phyloP scores from a whole-genome alignment of 352 stramenopile species.

The Phytopythium chamaehyphon region DNA sequence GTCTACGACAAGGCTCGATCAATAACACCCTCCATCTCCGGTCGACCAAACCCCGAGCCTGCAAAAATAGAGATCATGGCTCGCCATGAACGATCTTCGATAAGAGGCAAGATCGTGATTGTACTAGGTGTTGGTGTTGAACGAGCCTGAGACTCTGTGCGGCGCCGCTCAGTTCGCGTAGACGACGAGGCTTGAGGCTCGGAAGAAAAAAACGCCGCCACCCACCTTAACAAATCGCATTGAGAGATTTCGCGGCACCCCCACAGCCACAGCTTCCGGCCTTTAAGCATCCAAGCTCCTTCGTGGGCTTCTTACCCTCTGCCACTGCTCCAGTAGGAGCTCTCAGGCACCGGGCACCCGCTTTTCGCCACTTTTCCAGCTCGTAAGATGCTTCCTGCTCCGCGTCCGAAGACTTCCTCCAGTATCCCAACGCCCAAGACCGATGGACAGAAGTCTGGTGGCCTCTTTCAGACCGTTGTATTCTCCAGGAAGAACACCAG shows the following conservation, averaged over 20 bases:
- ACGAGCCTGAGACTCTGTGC: background rate
- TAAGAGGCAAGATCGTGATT: too few relatives aligned
- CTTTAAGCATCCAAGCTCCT: background rate
- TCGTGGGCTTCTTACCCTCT: background rate
- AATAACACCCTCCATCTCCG: too few relatives aligned
- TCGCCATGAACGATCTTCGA: too few relatives aligned
- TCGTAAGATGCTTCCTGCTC: background rate
- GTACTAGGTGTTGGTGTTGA: too few relatives aligned
- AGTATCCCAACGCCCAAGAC: constrained; percentile 19
- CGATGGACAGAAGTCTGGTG: constrained; percentile 20
- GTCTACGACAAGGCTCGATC: too few relatives aligned
- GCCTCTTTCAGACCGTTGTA: constrained; percentile 58
- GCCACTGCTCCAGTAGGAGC: background rate
- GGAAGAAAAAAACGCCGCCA: background rate
- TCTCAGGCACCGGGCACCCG: background rate
- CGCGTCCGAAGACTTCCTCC: constrained; percentile 1
- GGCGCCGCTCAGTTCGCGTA: background rate
- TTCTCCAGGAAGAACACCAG: constrained; percentile 66
- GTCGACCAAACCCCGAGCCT: too few relatives aligned
- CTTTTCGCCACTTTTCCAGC: background rate
- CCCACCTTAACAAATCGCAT: background rate
- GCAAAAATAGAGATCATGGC: too few relatives aligned
- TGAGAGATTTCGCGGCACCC: constrained; percentile 5
- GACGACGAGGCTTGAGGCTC: background rate
- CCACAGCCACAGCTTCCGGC: background rate